Conservation (phyloP, 139 green algal species). For the Auxenochlorella pyrenoidosa region DNA sequence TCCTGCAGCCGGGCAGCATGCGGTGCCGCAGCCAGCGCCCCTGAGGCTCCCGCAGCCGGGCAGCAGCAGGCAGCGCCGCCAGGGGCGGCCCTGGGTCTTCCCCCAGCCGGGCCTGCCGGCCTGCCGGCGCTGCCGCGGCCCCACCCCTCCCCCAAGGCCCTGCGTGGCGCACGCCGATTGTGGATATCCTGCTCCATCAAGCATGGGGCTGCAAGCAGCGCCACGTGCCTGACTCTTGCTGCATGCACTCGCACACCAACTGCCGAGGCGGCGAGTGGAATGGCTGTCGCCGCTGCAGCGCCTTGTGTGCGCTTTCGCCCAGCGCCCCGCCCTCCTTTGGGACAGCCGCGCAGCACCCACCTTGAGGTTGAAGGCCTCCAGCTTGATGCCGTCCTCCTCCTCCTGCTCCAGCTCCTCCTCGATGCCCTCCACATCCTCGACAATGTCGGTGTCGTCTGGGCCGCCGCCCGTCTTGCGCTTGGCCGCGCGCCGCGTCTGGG, state of each 20-base stretch:
- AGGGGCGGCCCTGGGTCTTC: no score
- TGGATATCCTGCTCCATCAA: no score
- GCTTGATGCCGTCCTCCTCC: constrained; percentile 69
- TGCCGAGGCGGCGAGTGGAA: no score
- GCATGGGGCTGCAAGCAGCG: background rate
- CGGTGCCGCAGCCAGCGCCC: no score
- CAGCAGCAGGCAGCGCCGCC: no score
- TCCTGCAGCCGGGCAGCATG: constrained; percentile 30
- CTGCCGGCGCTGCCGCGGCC: background rate
- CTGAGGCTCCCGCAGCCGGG: constrained; percentile 40
- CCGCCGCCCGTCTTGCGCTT: constrained; percentile 55
- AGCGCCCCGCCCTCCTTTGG: no score
- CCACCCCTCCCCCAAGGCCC: background rate
- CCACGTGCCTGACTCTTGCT: no score
- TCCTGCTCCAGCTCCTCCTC: constrained; percentile 50
- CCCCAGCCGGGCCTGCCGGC: background rate
- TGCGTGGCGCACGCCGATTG: background rate
- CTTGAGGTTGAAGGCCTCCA: constrained; percentile 83
- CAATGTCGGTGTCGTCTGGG: constrained; percentile 39
- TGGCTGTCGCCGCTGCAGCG: no score
- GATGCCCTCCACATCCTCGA: constrained; percentile 25
- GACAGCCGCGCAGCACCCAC: no score
- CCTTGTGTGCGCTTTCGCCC: no score
- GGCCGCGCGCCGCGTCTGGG: constrained; percentile 62
- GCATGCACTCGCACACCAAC: no score